phyloP scores from a whole-genome alignment of 2,329 filamentous ascomycete species.

The Aspergillus cejpii region DNA sequence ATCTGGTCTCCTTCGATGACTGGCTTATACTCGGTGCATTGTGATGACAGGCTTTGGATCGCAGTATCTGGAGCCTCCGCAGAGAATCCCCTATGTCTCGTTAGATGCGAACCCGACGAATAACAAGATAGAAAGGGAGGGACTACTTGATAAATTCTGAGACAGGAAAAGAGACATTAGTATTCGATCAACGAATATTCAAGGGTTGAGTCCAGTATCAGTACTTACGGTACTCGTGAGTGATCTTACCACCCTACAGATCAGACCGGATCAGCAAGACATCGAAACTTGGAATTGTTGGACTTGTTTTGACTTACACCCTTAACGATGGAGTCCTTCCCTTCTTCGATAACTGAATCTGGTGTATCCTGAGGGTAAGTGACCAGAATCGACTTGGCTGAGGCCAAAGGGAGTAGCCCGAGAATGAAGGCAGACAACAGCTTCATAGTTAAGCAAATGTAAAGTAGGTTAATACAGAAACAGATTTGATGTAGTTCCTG shows the following conservation, averaged over 20 bases:
- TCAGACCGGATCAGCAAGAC: slow-evolving; percentile 12
- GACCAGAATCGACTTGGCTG: slow-evolving; percentile 71
- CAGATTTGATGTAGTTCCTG: neutral
- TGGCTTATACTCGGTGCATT: slow-evolving; percentile 56
- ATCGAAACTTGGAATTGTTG: neutral
- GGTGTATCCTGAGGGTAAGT: slow-evolving; percentile 67
- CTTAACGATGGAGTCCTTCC: slow-evolving; percentile 62
- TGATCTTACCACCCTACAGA: slow-evolving; percentile 61
- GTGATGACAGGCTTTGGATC: slow-evolving; percentile 59
- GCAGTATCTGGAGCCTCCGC: slow-evolving; percentile 64
- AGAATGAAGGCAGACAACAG: slow-evolving; percentile 54
- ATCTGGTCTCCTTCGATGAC: slow-evolving; percentile 71
- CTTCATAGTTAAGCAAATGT: slow-evolving; percentile 51
- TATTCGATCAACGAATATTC: neutral
- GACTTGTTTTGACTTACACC: slow-evolving; percentile 44
- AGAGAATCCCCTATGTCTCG: slow-evolving; percentile 61
- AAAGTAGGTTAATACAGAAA: neutral
- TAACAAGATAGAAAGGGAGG: slow-evolving; percentile 2
- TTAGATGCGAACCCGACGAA: slow-evolving; percentile 1
- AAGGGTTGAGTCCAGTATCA: slow-evolving; percentile 9
- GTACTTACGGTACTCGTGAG: slow-evolving; percentile 68
- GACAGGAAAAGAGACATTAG: slow-evolving; percentile 4
- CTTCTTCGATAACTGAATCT: slow-evolving; percentile 59
- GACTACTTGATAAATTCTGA: slow-evolving; percentile 41
- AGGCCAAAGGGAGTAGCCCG: slow-evolving; percentile 53